These are phyloP conservation scores for Spergularia azorica DNA, from an alignment of 179 eudicot genomes.

Conservation along the genomic window DNA sequence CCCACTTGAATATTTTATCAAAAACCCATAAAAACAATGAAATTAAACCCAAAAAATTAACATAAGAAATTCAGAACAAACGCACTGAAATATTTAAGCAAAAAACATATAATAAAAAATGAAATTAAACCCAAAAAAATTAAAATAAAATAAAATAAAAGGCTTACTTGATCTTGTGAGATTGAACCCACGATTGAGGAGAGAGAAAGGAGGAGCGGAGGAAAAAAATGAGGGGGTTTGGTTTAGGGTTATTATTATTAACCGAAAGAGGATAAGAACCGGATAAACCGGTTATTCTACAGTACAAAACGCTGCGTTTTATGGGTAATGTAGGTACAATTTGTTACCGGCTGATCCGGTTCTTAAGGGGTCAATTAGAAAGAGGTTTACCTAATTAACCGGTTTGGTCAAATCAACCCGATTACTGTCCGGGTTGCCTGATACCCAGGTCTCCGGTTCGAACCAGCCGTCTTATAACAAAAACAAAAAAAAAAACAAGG, in stretches of 20 bases:
- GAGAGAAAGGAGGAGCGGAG: slow-evolving; percentile 20
- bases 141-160: not conserved
- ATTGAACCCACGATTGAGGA: slow-evolving; percentile 22
- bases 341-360: slow-evolving; percentile 48
- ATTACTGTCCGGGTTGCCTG: not conserved
- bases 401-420: slow-evolving; percentile 21
- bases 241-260: slow-evolving; percentile 16
- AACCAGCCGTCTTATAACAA: slow-evolving; percentile 3
- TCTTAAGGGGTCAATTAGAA: slow-evolving; percentile 13
- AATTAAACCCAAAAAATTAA: not conserved
- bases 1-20: not conserved
- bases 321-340: not conserved
- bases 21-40: not conserved
- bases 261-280: slow-evolving; percentile 44
- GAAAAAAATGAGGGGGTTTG: slow-evolving; percentile 23
- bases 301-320: slow-evolving; percentile 35
- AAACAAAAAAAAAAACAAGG: not conserved
- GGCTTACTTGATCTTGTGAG: slow-evolving; percentile 47
- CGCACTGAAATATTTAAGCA: not conserved
- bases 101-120: not conserved
- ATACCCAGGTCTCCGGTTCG: slow-evolving; percentile 20
- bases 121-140: not conserved
- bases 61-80: not conserved
- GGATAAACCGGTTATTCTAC: slow-evolving; percentile 64
- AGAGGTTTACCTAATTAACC: slow-evolving; percentile 30